Conservation (phyloP, 148 eudicot species). For the Camellia sinensis region DNA sequence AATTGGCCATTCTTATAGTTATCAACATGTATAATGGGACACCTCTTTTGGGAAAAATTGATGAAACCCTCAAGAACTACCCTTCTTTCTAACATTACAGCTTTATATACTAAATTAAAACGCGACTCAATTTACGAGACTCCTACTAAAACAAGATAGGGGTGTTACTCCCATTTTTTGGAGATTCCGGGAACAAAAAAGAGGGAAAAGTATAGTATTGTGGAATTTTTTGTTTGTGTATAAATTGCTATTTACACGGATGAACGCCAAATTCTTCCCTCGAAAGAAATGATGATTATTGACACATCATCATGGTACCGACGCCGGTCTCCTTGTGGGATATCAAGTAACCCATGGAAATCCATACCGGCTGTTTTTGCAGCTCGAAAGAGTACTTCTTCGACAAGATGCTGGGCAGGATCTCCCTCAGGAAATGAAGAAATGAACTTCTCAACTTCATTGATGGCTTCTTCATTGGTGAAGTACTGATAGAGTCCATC, state of each 20-base stretch:
- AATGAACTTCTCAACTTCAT: conserved; percentile 78
- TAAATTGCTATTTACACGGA: conserved; percentile 35
- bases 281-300: conserved; percentile 74
- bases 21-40: conserved; percentile 6
- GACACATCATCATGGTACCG: conserved; percentile 92
- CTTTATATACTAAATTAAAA: background rate
- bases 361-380: conserved; percentile 88
- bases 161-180: too few relatives aligned
- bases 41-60: background rate
- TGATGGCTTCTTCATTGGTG: conserved; percentile 78
- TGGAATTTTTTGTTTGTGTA: background rate
- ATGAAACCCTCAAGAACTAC: background rate
- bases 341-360: conserved; percentile 72
- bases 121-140: too few relatives aligned
- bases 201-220: background rate
- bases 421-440: conserved; percentile 77
- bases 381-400: conserved; percentile 80
- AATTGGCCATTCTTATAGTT: conserved; percentile 6
- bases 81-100: background rate
- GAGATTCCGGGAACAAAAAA: background rate
- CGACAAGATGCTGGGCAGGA: conserved; percentile 93
- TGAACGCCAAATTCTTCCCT: conserved; percentile 88
- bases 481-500: conserved; percentile 95
- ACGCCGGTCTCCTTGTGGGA: conserved; percentile 88
- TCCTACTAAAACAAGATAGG: too few relatives aligned